A percentile compares a stretch with the other conserved stretches of the same genome.
phyloP scores from a whole-genome alignment of 1,284 basidiomycete species.

The Nidula niveotomentosa region DNA sequence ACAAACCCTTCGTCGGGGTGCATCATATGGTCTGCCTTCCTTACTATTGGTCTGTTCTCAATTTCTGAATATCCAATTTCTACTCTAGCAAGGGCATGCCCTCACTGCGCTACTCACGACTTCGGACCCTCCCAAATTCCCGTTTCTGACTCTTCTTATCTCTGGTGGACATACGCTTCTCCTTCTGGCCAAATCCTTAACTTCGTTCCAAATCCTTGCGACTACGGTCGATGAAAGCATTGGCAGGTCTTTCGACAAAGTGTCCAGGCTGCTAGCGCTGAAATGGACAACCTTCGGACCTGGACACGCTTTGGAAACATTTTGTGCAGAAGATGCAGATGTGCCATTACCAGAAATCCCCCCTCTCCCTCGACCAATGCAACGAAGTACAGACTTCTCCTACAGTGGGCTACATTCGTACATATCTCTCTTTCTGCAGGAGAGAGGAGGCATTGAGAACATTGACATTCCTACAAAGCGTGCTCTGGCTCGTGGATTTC shows the following conservation, averaged over 20 bases:
- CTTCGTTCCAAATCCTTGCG: constrained; percentile 70
- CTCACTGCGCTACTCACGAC: constrained; percentile 81
- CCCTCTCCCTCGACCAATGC: constrained; percentile 53
- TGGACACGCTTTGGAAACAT: constrained; percentile 79
- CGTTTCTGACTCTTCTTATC: constrained; percentile 85
- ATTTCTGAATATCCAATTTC: constrained; percentile 3
- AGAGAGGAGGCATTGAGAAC: constrained; percentile 33
- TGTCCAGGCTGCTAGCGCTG: constrained; percentile 67
- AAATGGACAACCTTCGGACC: constrained; percentile 61
- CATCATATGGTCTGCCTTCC: constrained; percentile 82
- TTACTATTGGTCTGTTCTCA: neutral
- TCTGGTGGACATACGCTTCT: constrained; percentile 93
- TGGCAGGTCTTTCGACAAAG: constrained; percentile 81
- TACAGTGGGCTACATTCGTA: constrained; percentile 74
- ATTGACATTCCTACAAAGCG: constrained; percentile 33
- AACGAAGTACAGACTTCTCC: constrained; percentile 66
- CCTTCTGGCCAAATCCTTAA: constrained; percentile 64
- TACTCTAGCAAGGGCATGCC: constrained; percentile 86
- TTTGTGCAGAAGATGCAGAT: constrained; percentile 40
- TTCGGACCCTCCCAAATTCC: constrained; percentile 63
- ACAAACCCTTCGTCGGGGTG: constrained; percentile 84
- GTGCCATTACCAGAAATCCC: constrained; percentile 30
- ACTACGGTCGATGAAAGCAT: constrained; percentile 79
- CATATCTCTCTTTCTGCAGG: constrained; percentile 52
- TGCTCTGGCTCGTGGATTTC: constrained; percentile 70